phyloP scores from a whole-genome alignment of 805 yeast genomes.

The Pichia membranifaciens region DNA sequence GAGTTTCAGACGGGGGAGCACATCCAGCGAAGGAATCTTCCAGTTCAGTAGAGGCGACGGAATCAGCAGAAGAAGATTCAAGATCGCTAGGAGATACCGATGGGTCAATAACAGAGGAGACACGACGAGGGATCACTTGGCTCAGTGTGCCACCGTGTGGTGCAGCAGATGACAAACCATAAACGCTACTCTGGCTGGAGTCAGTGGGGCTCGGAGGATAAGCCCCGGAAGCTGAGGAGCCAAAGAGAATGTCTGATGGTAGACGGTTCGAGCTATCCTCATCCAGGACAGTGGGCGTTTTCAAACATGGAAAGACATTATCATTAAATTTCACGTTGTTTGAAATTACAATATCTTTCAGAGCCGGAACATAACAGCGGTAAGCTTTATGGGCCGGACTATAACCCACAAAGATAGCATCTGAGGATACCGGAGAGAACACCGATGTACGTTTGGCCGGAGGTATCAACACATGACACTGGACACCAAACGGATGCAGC shows the following conservation, averaged over 20 bases:
- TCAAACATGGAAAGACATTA: background rate
- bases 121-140: no score
- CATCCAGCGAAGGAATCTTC: no score
- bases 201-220: background rate
- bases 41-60: no score
- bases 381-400: slow-evolving; percentile 7
- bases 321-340: slow-evolving; percentile 6
- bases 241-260: background rate
- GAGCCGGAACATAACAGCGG: slow-evolving; percentile 1
- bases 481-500: slow-evolving; percentile 1
- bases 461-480: background rate
- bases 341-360: slow-evolving; percentile 15
- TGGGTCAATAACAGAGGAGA: no score
- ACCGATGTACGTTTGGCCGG: background rate
- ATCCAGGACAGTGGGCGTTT: background rate
- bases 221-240: background rate
- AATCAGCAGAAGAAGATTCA: no score
- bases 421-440: slow-evolving; percentile 3
- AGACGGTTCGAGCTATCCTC: background rate
- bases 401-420: slow-evolving; percentile 8
- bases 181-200: background rate
- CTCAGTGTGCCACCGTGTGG: no score
- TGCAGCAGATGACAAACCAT: background rate
- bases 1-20: no score
- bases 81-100: no score